Conservation (phyloP, 1,284 basidiomycete species). For the Puccinia polysora region DNA sequence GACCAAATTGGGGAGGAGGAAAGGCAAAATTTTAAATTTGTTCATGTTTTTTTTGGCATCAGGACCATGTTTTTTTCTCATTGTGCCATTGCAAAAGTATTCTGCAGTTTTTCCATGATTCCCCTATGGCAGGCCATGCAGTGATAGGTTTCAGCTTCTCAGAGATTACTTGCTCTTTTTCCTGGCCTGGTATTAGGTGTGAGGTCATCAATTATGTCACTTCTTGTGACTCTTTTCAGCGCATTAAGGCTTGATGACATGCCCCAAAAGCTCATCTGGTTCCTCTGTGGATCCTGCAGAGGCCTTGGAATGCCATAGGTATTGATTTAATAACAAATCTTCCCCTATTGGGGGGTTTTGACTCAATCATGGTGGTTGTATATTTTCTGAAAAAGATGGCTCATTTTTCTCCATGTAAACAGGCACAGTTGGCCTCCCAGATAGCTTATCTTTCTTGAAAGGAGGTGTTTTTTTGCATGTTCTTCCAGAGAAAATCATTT, state of each 20-base stretch:
- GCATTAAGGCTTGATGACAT: neutral
- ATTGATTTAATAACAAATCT: conserved; percentile 37
- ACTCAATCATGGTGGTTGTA: conserved; percentile 20
- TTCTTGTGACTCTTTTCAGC: conserved; percentile 12
- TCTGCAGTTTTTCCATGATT: neutral
- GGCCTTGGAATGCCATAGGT: conserved; percentile 17
- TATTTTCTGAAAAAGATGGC: neutral
- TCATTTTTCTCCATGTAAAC: conserved; percentile 20
- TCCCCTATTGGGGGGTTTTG: neutral
- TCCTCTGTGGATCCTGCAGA: neutral
- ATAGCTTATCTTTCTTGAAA: neutral
- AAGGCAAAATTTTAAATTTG: neutral
- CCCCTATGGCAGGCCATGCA: conserved; percentile 5
- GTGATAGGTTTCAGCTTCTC: neutral
- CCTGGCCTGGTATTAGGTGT: neutral
- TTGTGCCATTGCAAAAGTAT: neutral
- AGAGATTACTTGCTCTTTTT: neutral
- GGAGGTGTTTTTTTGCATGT: conserved; percentile 8
- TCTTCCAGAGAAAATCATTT: conserved; percentile 10
- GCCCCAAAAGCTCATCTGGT: neutral
- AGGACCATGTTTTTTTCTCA: neutral
- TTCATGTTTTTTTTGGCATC: neutral
- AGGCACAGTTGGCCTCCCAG: neutral
- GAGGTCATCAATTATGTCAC: conserved; percentile 6
- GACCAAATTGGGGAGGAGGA: neutral